Evolutionary conservation across 2,329 filamentous ascomycete genomes (phyloP), one percentile per base, ranked within the genome.

Genomic region (Exophiala lecanii-corni): DNA sequence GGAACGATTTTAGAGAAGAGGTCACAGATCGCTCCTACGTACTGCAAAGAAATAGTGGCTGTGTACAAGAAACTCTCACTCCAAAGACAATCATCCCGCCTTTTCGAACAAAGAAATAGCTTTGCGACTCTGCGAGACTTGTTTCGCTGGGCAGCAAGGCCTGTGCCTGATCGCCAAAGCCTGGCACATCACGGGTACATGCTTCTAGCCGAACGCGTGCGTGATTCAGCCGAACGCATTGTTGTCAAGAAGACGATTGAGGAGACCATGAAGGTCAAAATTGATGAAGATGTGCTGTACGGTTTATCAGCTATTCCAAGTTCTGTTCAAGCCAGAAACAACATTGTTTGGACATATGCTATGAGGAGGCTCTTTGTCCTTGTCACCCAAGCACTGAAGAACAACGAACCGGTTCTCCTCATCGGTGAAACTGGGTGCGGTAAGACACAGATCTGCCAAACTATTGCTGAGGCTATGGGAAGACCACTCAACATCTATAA

Each of bases 341-440:
- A 43, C 18, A 81, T 98, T 35, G 87, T 98, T 2, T 98, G 92
- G 92, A 99, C 92, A 0, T 80, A 81, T 52, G 89, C 91, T 0
- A 98, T 98, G 91, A 82, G 88, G 12, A 78, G 92, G 39, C 72
- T 98, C 0, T 97, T 91, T 59, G 80, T 94, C 5, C 73, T 99
- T 9, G 88, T 98, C n/a, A 81, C 84, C 4, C 78, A 86, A 56
- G 92, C 92, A 1, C 71, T 98, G 46, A 77, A 78, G 18, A 92
- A 96, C 59, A 89, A 94, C 49, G 92, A 99, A 62, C 92, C 92
- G 1, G 87, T 98, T 2, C 73, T 99, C 15, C 74, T 99, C 4
- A 88, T 99, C 9, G 92, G 92, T 49, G 94, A 98, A 62, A 99
- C 92, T 13, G 92, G 92, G 4, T 97, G 91, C 59, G 92, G 94